phyloP scores from a whole-genome alignment of 1,284 basidiomycete genomes.

The Coniferiporia weirii region DNA sequence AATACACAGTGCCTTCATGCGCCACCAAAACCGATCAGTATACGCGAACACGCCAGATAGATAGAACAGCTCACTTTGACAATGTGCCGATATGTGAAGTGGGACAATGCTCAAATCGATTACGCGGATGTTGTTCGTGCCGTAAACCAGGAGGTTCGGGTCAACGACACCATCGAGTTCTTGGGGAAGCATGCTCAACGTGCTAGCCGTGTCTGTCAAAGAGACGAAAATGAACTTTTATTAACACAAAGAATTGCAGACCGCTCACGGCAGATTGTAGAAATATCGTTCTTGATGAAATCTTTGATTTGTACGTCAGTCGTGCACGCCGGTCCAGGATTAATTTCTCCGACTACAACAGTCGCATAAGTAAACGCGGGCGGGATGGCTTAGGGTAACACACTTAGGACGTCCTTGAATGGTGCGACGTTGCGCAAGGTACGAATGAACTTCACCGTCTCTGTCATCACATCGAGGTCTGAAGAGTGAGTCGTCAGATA shows the following conservation, averaged over 20 bases:
- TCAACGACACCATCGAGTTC: slow-evolving; percentile 37
- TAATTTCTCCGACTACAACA: slow-evolving; percentile 9
- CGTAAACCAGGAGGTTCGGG: slow-evolving; percentile 28
- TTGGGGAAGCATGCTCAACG: slow-evolving; percentile 36
- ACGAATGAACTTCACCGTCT: slow-evolving; percentile 34
- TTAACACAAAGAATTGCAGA: slow-evolving; percentile 6
- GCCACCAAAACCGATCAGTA: background rate
- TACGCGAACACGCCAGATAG: background rate
- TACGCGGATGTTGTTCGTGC: slow-evolving; percentile 29
- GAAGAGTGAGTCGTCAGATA: background rate
- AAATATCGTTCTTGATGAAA: slow-evolving; percentile 11
- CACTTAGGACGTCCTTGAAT: slow-evolving; percentile 22
- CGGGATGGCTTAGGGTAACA: slow-evolving; percentile 8
- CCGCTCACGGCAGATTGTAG: background rate
- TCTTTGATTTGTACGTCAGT: slow-evolving; percentile 17
- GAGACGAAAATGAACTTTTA: background rate
- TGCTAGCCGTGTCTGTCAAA: slow-evolving; percentile 29
- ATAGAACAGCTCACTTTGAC: slow-evolving; percentile 13
- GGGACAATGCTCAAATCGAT: slow-evolving; percentile 27
- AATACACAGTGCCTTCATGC: slow-evolving; percentile 20
- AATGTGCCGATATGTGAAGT: slow-evolving; percentile 22
- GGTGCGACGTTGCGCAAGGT: slow-evolving; percentile 29
- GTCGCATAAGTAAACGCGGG: background rate
- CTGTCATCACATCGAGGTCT: slow-evolving; percentile 33
- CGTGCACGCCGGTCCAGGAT: slow-evolving; percentile 14